Conservation (phyloP, 371 early-diverging fungal species). For the Mucor saturninus region DNA sequence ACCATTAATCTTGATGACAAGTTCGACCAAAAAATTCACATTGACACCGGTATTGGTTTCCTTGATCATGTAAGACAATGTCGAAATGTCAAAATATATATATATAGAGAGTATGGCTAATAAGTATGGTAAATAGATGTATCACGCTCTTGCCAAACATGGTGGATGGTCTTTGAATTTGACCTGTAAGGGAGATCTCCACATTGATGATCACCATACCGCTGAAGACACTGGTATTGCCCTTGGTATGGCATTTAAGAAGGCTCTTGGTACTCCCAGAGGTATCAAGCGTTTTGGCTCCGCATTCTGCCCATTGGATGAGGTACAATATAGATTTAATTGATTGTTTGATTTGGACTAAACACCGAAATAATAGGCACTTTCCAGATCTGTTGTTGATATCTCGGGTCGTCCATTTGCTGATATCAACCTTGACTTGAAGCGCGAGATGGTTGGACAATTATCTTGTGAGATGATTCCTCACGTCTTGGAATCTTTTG, state of each 20-base stretch:
- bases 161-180: constrained; percentile 85
- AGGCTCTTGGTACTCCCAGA: constrained; percentile 87
- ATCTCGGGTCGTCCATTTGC: constrained; percentile 95
- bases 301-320: constrained; percentile 95
- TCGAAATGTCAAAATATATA: neutral
- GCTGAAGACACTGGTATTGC: constrained; percentile 96
- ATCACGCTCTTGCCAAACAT: constrained; percentile 96
- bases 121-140: constrained; percentile 72
- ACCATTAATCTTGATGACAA: constrained; percentile 65
- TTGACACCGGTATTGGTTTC: constrained; percentile 95
- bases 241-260: constrained; percentile 90
- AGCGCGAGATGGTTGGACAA: constrained; percentile 88
- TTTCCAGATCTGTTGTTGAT: constrained; percentile 94
- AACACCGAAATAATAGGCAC: constrained; percentile 56
- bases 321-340: constrained; percentile 48
- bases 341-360: neutral
- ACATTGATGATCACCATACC: constrained; percentile 98
- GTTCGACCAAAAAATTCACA: constrained; percentile 68
- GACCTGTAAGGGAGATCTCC: constrained; percentile 87
- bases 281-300: constrained; percentile 95
- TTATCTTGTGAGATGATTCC: constrained; percentile 97
- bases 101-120: neutral
- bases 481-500: constrained; percentile 91
- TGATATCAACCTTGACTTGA: constrained; percentile 80
- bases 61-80: constrained; percentile 84